phyloP scores from a whole-genome alignment of 352 stramenopile genomes.

The Globisporangium yorkense region DNA sequence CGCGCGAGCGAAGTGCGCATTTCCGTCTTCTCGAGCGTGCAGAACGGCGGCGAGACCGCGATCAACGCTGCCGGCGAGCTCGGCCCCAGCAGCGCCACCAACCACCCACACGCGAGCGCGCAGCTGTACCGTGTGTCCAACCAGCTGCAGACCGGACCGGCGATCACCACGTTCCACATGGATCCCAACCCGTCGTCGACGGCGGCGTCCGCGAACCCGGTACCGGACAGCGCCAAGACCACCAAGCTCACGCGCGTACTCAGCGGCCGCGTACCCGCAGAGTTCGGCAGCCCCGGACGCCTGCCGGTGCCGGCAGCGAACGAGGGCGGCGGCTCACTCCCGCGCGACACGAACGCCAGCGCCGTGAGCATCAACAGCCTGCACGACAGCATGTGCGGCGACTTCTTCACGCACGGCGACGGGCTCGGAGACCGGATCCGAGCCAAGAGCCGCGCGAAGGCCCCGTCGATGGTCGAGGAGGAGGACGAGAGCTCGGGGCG shows the following conservation, averaged over 20 bases:
- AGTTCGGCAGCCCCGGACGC: neutral
- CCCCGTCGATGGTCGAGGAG: constrained; percentile 13
- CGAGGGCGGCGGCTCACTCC: constrained; percentile 6
- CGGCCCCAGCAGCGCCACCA: constrained; percentile 3
- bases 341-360: constrained; percentile 14
- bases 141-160: constrained; percentile 7
- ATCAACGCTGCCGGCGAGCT: constrained; percentile 6
- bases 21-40: constrained; percentile 14
- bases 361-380: constrained; percentile 16
- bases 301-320: neutral
- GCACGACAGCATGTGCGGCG: constrained; percentile 16
- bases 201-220: constrained; percentile 1
- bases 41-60: constrained; percentile 9
- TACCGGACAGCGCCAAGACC: constrained; percentile 9
- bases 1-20: constrained; percentile 2
- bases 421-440: constrained; percentile 10
- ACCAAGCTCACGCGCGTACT: constrained; percentile 3
- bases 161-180: constrained; percentile 12
- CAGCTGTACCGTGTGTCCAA: constrained; percentile 10
- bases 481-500: constrained; percentile 10
- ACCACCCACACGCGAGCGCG: too few species aligned
- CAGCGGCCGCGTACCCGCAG: neutral
- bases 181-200: neutral
- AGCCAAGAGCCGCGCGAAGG: constrained; percentile 4
- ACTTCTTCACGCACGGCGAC: constrained; percentile 14